Conservation (phyloP, 2,329 filamentous ascomycete species). For the Daldinia eschscholtzii region DNA sequence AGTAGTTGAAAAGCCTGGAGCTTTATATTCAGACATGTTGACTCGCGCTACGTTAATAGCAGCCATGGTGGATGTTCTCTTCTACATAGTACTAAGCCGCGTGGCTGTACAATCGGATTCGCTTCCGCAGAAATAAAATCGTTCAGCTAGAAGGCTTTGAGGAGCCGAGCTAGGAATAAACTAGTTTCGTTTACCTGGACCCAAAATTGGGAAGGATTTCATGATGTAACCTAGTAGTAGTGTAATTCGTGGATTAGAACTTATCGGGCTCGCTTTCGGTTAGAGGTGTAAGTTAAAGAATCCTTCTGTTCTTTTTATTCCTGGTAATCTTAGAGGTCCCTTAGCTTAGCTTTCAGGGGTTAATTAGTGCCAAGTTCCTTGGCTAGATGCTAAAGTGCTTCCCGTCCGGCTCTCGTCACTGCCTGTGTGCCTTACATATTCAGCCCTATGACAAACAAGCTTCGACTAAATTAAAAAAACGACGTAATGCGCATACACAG, state of each 20-base stretch:
- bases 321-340: background rate
- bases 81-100: background rate
- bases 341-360: background rate
- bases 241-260: background rate
- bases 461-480: background rate
- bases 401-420: background rate
- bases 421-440: background rate
- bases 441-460: slow-evolving; percentile 4
- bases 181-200: background rate
- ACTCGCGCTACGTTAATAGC: too few relatives aligned
- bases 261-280: background rate
- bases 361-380: background rate
- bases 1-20: background rate
- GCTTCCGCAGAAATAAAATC: background rate
- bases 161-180: background rate
- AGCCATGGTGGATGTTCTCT: background rate
- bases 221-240: background rate
- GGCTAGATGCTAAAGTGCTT: background rate
- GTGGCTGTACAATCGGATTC: slow-evolving; percentile 1
- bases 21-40: slow-evolving; percentile 2
- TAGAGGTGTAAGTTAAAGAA: background rate
- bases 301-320: slow-evolving; percentile 3
- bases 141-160: background rate
- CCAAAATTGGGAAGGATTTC: background rate
- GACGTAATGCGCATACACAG: background rate